These are phyloP conservation scores for Teunomyces kruisii DNA, from an alignment of 805 yeast species.

Conservation along the genomic window DNA sequence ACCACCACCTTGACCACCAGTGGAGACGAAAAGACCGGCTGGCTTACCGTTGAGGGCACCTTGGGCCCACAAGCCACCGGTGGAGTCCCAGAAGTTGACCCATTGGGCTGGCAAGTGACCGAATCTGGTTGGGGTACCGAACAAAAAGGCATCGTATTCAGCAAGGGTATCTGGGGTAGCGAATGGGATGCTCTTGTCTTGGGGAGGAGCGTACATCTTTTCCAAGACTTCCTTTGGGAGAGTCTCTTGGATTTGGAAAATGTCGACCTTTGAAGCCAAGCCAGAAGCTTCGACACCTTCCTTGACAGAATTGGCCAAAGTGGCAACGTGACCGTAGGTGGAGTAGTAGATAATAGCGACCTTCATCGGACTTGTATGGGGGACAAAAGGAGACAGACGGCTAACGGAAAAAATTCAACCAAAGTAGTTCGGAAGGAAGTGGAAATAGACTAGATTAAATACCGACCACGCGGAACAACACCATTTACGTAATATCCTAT, in stretches of 20 bases:
- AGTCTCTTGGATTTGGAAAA: constrained; percentile 82
- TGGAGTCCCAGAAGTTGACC: constrained; percentile 71
- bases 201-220: constrained; percentile 65
- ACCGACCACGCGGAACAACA: background rate
- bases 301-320: constrained; percentile 67
- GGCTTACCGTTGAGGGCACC: constrained; percentile 73
- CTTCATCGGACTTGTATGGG: constrained; percentile 30
- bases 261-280: constrained; percentile 53
- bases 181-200: constrained; percentile 47
- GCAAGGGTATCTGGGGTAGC: constrained; percentile 57
- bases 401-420: background rate
- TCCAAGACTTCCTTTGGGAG: constrained; percentile 59
- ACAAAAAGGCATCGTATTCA: constrained; percentile 69
- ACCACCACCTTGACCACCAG: constrained; percentile 77
- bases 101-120: constrained; percentile 78
- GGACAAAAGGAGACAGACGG: background rate
- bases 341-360: constrained; percentile 80
- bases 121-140: constrained; percentile 80
- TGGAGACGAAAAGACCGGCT: constrained; percentile 69
- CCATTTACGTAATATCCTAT: background rate
- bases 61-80: constrained; percentile 74
- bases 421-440: background rate
- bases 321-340: constrained; percentile 73
- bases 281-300: constrained; percentile 71
- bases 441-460: background rate